Percentiles rank a stretch among this genome's conserved stretches.
Conservation (phyloP, 2,329 filamentous ascomycete species). For the Pestalotiopsis fici region DNA sequence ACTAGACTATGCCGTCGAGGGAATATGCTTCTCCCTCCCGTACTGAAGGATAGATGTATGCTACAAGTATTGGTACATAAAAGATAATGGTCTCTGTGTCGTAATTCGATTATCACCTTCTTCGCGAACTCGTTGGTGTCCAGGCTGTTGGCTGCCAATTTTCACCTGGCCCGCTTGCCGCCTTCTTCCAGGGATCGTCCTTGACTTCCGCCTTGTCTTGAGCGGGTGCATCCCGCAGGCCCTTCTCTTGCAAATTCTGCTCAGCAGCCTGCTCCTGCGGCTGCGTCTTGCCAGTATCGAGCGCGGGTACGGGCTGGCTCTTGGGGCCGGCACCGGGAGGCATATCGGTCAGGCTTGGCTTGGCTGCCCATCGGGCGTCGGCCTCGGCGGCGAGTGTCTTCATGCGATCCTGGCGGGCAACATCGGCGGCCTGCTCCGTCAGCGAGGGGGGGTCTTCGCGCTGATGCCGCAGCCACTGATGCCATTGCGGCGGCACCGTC, state of each 20-base stretch:
- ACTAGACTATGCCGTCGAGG: background rate
- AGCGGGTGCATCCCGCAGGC: constrained; percentile 2
- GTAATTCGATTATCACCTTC: constrained; percentile 26
- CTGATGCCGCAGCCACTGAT: constrained; percentile 68
- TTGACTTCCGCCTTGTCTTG: constrained; percentile 10
- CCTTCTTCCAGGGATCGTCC: constrained; percentile 60
- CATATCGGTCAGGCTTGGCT: constrained; percentile 39
- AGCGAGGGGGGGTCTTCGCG: constrained; percentile 56
- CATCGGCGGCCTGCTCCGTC: constrained; percentile 56
- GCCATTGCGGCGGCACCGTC: constrained; percentile 62
- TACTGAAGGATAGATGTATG: background rate
- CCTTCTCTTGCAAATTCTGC: background rate
- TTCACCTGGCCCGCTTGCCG: constrained; percentile 56
- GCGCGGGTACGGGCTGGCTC: constrained; percentile 27
- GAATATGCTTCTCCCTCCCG: too few species aligned
- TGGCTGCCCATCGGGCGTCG: constrained; percentile 65
- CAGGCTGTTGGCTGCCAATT: constrained; percentile 69
- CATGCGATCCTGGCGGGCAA: constrained; percentile 53
- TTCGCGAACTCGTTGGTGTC: constrained; percentile 46
- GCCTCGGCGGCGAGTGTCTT: constrained; percentile 60
- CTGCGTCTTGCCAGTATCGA: constrained; percentile 20
- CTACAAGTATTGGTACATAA: background rate
- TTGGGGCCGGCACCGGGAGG: background rate
- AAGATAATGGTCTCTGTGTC: background rate
- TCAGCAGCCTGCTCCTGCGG: constrained; percentile 16